A percentile compares a stretch with the other conserved stretches of the same genome.
These are phyloP conservation scores for Naganishia sp. DNA, from an alignment of 1,284 basidiomycete species.

Conservation along the genomic window DNA sequence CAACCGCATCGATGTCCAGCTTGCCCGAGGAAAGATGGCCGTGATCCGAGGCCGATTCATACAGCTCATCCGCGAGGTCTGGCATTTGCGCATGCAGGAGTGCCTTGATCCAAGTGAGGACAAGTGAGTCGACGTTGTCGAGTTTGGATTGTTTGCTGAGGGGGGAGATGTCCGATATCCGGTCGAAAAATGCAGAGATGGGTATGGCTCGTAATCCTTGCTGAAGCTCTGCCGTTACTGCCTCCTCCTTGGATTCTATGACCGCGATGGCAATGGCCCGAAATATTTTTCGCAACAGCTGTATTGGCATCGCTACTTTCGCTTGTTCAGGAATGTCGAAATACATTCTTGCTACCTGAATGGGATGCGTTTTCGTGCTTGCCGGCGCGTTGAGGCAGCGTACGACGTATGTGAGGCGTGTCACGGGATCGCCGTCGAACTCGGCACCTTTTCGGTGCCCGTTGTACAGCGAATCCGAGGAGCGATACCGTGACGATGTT, in stretches of 20 bases:
- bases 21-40: constrained; percentile 5
- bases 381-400: neutral
- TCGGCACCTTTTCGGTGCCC: neutral
- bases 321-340: neutral
- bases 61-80: constrained; percentile 16
- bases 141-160: neutral
- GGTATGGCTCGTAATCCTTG: constrained; percentile 2
- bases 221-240: neutral
- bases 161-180: neutral
- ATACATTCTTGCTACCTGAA: neutral
- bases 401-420: neutral
- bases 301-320: neutral
- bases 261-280: constrained; percentile 9
- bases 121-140: neutral
- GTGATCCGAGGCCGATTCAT: neutral
- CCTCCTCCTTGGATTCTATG: neutral
- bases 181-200: neutral
- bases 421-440: constrained; percentile 1
- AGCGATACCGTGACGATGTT: too few relatives aligned
- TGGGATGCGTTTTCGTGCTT: neutral
- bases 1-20: constrained; percentile 9
- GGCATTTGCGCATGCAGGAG: constrained; percentile 19
- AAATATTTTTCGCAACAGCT: neutral
- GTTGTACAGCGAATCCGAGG: neutral
- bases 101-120: constrained; percentile 6